Percentiles rank a stretch among this genome's conserved stretches.
phyloP scores from a whole-genome alignment of 2,329 filamentous ascomycete genomes.

The Hypoxylon sp. region DNA sequence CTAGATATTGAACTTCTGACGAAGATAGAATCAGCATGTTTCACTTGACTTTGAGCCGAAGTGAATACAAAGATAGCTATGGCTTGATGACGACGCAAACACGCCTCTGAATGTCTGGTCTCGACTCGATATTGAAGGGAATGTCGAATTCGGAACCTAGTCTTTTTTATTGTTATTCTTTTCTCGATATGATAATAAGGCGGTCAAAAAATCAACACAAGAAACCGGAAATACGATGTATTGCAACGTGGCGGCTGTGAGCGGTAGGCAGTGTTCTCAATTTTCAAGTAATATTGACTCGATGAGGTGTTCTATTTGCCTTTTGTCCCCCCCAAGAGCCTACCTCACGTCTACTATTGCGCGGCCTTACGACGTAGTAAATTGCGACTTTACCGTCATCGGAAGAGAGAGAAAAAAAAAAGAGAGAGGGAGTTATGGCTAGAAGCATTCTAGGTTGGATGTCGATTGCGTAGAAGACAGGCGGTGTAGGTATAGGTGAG shows the following conservation, averaged over 20 bases:
- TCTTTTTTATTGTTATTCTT: not conserved
- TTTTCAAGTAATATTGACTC: conserved; percentile 14
- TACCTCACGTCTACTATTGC: conserved; percentile 32
- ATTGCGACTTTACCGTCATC: conserved; percentile 24
- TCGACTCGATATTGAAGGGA: conserved; percentile 2
- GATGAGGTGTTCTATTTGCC: conserved; percentile 25
- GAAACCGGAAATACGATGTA: conserved; percentile 17
- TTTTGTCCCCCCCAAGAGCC: conserved; percentile 20
- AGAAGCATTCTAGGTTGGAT: conserved; percentile 9
- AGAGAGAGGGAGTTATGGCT: not conserved
- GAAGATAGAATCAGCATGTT: conserved; percentile 21
- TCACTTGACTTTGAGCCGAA: conserved; percentile 1
- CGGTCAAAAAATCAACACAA: conserved; percentile 25
- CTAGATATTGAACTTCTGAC: conserved; percentile 13
- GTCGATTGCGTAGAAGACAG: conserved; percentile 23
- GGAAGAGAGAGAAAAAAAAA: conserved; percentile 11
- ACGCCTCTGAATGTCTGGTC: conserved; percentile 3
- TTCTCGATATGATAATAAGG: conserved; percentile 7
- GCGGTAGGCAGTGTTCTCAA: conserved; percentile 25
- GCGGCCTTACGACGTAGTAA: conserved; percentile 35
- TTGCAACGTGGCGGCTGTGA: conserved; percentile 28
- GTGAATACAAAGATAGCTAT: conserved; percentile 10
- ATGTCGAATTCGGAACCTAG: not conserved
- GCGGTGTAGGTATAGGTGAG: conserved; percentile 34
- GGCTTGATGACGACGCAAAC: conserved; percentile 19